Base-by-base conservation (phyloP, 1,284 basidiomycete genomes). In the Rhizoctonia solani region DNA sequence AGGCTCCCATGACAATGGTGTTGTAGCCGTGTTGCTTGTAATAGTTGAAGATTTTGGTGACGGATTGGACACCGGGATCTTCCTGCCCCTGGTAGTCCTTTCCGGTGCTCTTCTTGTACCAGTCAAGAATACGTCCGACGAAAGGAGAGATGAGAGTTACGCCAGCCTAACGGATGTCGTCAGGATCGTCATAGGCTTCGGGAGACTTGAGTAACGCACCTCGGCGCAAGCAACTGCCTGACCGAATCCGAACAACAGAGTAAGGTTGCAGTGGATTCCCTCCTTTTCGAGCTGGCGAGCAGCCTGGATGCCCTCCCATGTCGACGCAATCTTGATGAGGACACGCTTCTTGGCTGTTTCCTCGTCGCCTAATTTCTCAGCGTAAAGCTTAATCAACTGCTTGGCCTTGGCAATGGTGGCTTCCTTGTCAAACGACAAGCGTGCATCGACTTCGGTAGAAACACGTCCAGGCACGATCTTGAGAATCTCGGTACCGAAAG, bases 1-100 rank as follows among this genome's bases (percentile, higher is more conserved):
- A 97, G 71, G 96, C 96, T 78, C 96, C 96, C 96, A 99, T 99
- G 79, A 99, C 95, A 78, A 98, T 98, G 73, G 96, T 99, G 77
- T 95, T 94, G 87, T 98, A 98, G 72, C 87, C 86, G 81, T 99
- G 86, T 79, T 97, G 94, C 85, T 99, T 99, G 88, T 98, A 99
- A 85, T 98, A 98, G 85, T 94, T 92, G 88, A 90, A 99, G 83
- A 98, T 99, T 80, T 86, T 90, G 83, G 92, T 89, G 71, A 99
- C 96, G 44, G 93, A 96, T 77, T 87, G 79, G 72, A 99, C 96
- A 84, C 96, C 96, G n/a, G 96, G 96, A 83, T 99, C 96, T 59
- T 88, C 86, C 68, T 92, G 90, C 68, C 91, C 92, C 72, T 88
- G 85, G 82, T 93, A 97, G 76, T 82, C 84, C 81, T 90, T 87